Percentiles rank a stretch among this genome's conserved stretches.
Conservation (phyloP, 345 rosid genomes). For the Hevea brasiliensis region DNA sequence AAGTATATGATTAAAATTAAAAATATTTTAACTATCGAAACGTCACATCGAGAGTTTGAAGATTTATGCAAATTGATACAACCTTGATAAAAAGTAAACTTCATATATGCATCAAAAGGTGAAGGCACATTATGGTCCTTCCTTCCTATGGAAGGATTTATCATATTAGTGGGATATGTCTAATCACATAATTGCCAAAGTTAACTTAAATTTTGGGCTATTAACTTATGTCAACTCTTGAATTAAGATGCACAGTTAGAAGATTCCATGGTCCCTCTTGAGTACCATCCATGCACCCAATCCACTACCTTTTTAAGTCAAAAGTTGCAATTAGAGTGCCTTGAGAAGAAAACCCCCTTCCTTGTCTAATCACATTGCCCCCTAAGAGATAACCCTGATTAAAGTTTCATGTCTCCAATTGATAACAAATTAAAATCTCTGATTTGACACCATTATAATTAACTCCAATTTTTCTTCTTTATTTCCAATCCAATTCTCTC, state of each 20-base stretch:
- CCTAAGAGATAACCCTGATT: slow-evolving; percentile 16
- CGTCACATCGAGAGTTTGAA: no score
- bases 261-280: slow-evolving; percentile 32
- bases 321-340: slow-evolving; percentile 47
- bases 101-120: no score
- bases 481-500: no score
- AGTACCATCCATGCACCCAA: slow-evolving; percentile 30
- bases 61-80: no score
- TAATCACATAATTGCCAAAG: slow-evolving; percentile 19
- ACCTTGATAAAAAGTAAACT: no score
- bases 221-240: slow-evolving; percentile 10
- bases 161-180: not conserved
- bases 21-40: no score
- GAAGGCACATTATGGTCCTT: not conserved
- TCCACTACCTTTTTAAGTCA: slow-evolving; percentile 33
- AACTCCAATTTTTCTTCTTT: slow-evolving; percentile 7
- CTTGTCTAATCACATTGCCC: slow-evolving; percentile 28
- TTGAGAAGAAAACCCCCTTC: slow-evolving; percentile 31
- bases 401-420: slow-evolving; percentile 29
- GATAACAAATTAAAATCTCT: slow-evolving; percentile 16
- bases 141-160: slow-evolving; percentile 8
- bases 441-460: slow-evolving; percentile 33
- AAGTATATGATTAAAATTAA: no score
- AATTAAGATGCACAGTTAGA: slow-evolving; percentile 10
- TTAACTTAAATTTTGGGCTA: slow-evolving; percentile 31